phyloP scores from a whole-genome alignment of 192 early-diverging fungal species.

The Helicostylum pulchrum region DNA sequence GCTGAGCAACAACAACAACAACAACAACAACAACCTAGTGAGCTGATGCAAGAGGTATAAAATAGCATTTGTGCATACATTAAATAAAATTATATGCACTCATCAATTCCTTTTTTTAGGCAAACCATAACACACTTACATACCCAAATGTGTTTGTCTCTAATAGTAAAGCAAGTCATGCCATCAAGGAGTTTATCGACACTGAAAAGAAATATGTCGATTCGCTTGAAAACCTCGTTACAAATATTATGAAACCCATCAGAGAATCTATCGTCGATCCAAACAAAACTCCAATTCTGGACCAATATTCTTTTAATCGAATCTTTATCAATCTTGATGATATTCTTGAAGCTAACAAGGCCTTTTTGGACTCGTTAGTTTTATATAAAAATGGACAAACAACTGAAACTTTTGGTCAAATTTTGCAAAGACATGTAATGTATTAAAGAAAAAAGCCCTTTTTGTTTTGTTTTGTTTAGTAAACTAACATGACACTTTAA shows the following conservation, averaged over 20 bases:
- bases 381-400: not conserved
- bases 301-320: slow-evolving; percentile 46
- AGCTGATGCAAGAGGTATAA: no score
- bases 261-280: not conserved
- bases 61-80: no score
- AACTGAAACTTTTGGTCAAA: slow-evolving; percentile 1
- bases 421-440: slow-evolving; percentile 10
- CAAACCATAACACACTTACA: no score
- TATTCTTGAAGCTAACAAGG: slow-evolving; percentile 47
- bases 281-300: slow-evolving; percentile 34
- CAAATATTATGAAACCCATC: not conserved
- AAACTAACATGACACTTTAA: not conserved
- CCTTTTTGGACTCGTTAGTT: slow-evolving; percentile 39
- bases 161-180: no score
- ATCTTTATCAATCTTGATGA: slow-evolving; percentile 56
- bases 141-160: no score
- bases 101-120: no score
- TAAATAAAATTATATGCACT: no score
- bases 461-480: not conserved
- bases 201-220: not conserved
- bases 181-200: not conserved
- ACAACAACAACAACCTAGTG: no score
- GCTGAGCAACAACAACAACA: no score
- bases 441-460: slow-evolving; percentile 7
- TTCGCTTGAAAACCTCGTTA: not conserved